Base-by-base conservation (phyloP, 192 early-diverging fungal species). In the Linnemannia elongata region DNA sequence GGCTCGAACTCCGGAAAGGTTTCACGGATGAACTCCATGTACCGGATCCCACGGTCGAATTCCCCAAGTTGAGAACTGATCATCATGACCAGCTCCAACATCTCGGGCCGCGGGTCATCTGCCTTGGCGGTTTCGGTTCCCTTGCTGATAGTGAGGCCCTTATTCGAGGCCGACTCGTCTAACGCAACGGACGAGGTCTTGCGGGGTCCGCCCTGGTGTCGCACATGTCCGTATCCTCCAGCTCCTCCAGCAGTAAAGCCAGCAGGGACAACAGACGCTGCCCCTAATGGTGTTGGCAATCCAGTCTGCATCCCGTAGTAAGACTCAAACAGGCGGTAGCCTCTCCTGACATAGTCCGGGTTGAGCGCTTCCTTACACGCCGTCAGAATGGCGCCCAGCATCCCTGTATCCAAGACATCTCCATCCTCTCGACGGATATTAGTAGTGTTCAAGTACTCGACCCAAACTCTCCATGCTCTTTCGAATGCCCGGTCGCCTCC, bases 381-480 rank as follows among this genome's bases (percentile, higher is more conserved):
- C 72, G 75, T 35, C 9, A 87, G 54, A 15, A 87, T 73, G 15
- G 85, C 69, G 30, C 81, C 85, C 8, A 87, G 54, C 27, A 87
- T 24, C 13, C 72, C 71, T 30, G 63, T 18, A 41, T 87, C 85
- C 30, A 87, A 49, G 4, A 66, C 63, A 9, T 81, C 33, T 30
- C 81, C 72, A 44, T 85, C 76, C 4, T 73, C 79, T 13, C 76
- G 39, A n/a, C 54, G 22, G 4, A 69, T 85, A 24, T 82, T 79
- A 6, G 80, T 79, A 4, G 49, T 47, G 22, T 49, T 74, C 72
- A 88, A 39, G 49, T 39, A 82, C 18, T 87, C 83, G 18, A 84
- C 74, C 88, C 88, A 89, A 12, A 81, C 24, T 44, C 75, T 76
- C 77, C 80, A 87, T 52, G 88, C 88, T n/a, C 71, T 38, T 2